These are phyloP conservation scores for Monsonia emarginata DNA, from an alignment of 441 rosid species.

Conservation along the genomic window DNA sequence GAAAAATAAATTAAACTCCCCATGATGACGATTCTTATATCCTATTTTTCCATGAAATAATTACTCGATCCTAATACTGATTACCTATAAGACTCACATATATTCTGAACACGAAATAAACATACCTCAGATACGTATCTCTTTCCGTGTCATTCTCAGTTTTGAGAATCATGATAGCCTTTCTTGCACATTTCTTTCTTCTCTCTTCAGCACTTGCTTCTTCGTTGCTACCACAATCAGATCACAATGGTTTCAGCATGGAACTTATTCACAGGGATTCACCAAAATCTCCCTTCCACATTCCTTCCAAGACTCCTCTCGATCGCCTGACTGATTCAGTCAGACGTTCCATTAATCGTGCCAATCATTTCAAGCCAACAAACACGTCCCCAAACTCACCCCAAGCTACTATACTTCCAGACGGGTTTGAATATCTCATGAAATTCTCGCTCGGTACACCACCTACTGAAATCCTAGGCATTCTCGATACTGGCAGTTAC, in stretches of 20 bases:
- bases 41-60: background rate
- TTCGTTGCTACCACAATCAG: background rate
- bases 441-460: conserved; percentile 28
- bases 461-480: conserved; percentile 8
- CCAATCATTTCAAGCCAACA: background rate
- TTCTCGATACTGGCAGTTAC: conserved; percentile 33
- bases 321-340: conserved; percentile 16
- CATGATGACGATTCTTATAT: background rate
- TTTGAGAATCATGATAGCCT: background rate
- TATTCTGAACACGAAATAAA: background rate
- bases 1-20: background rate
- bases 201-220: background rate
- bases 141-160: background rate
- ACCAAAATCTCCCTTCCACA: conserved; percentile 24
- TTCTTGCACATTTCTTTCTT: background rate
- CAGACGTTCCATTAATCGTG: conserved; percentile 14
- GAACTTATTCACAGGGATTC: conserved; percentile 37
- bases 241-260: conserved; percentile 18
- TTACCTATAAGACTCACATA: background rate
- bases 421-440: conserved; percentile 23
- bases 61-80: background rate
- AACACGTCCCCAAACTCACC: background rate
- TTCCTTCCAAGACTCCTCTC: conserved; percentile 6
- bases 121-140: background rate
- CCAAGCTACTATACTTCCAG: background rate